Evolutionary conservation across 345 rosid species (phyloP).

Genomic region (Moricandia moricandioides): DNA sequence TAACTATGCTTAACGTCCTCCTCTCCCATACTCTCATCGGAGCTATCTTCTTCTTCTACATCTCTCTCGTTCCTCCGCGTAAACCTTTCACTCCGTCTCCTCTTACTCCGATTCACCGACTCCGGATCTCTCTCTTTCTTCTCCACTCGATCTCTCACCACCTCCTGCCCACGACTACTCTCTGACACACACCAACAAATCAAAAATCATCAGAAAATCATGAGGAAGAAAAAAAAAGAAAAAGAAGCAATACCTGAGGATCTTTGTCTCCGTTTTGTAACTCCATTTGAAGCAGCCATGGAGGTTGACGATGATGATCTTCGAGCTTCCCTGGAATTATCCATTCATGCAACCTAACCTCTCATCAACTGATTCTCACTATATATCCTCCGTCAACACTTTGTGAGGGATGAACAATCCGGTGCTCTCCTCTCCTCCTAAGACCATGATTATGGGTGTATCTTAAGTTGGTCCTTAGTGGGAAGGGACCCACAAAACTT

Average conservation of each 20-base stretch:
- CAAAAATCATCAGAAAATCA: not conserved
- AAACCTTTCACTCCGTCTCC: slow-evolving; percentile 42
- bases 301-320: slow-evolving; percentile 37
- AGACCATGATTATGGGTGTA: no score
- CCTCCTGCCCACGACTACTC: slow-evolving; percentile 38
- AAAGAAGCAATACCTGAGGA: slow-evolving; percentile 17
- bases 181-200: slow-evolving; percentile 19
- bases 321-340: slow-evolving; percentile 47
- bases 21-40: slow-evolving; percentile 43
- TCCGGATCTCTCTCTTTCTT: slow-evolving; percentile 34
- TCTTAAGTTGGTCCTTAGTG: no score
- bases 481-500: no score
- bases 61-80: slow-evolving; percentile 28
- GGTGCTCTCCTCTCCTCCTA: not conserved
- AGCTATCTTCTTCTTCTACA: slow-evolving; percentile 36
- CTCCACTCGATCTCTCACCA: slow-evolving; percentile 35
- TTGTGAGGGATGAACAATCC: not conserved
- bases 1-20: slow-evolving; percentile 31
- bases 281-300: slow-evolving; percentile 44
- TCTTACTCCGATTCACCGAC: slow-evolving; percentile 44
- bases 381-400: not conserved
- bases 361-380: slow-evolving; percentile 16
- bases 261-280: slow-evolving; percentile 46
- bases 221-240: not conserved
- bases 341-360: slow-evolving; percentile 40